phyloP scores from a whole-genome alignment of 75 land plant species.

The Sequoiadendron giganteum region DNA sequence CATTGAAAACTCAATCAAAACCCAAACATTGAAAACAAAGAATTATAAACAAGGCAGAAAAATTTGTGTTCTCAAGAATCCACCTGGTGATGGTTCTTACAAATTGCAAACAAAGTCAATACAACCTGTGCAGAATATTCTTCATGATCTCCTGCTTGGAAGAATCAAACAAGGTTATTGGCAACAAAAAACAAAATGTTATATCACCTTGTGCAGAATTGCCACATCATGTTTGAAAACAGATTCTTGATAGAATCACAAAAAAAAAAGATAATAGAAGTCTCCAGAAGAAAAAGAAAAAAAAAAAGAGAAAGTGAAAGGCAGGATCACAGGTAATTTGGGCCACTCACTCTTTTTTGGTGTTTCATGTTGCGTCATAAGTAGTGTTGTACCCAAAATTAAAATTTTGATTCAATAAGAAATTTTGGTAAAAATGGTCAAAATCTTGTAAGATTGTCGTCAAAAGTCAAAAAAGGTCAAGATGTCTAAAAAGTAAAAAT shows the following conservation, averaged over 20 bases:
- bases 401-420: no score
- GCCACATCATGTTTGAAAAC: not conserved
- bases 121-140: not conserved
- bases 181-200: not conserved
- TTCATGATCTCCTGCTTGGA: not conserved
- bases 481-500: no score
- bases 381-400: no score
- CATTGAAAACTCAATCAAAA: no score
- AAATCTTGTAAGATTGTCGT: no score
- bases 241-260: not conserved
- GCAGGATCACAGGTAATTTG: no score
- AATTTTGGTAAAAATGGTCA: no score
- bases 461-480: no score
- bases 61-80: no score
- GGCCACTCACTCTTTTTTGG: not conserved
- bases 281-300: not conserved
- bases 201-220: not conserved
- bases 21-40: no score
- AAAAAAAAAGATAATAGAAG: not conserved
- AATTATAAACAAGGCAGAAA: no score
- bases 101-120: not conserved
- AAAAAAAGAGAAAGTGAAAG: not conserved
- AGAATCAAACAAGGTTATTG: not conserved
- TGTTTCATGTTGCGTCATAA: not conserved
- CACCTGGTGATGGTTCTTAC: no score